A percentile compares a stretch with the other conserved stretches of the same genome.
Evolutionary conservation across 495 filamentous ascomycete genomes (phyloP).

Genomic region (Penicillium paradoxum): DNA sequence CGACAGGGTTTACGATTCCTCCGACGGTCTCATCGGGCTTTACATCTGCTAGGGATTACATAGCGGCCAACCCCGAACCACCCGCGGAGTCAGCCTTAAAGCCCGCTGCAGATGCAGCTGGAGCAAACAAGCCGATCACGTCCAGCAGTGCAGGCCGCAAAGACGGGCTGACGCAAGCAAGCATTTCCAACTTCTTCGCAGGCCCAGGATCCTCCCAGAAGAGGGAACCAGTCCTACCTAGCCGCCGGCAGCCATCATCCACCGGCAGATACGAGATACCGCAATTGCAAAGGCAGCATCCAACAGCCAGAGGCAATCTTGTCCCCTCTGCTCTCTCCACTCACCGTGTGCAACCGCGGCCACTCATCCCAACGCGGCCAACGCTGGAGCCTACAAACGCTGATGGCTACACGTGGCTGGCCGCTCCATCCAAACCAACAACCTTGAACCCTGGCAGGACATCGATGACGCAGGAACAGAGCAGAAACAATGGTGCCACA

Average conservation of each 20-base stretch:
- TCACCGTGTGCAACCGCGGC: conserved; percentile 38
- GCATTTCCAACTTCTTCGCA: conserved; percentile 38
- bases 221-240: conserved; percentile 7
- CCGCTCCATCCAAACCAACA: conserved; percentile 24
- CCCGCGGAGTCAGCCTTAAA: conserved; percentile 1
- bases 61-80: conserved; percentile 21
- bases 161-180: conserved; percentile 34
- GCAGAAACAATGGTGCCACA: conserved; percentile 4
- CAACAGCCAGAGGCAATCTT: neutral
- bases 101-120: conserved; percentile 1
- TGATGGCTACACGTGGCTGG: conserved; percentile 41
- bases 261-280: conserved; percentile 11
- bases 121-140: conserved; percentile 17
- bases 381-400: conserved; percentile 34
- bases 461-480: conserved; percentile 11
- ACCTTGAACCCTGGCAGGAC: conserved; percentile 20
- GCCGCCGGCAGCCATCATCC: conserved; percentile 11
- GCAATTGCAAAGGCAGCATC: conserved; percentile 3
- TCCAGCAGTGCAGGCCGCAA: conserved; percentile 15
- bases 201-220: conserved; percentile 21
- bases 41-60: conserved; percentile 41
- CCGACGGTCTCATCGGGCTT: conserved; percentile 36
- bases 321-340: conserved; percentile 26
- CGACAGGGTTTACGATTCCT: conserved; percentile 29
- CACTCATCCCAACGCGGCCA: conserved; percentile 33